These are phyloP conservation scores for Monilinia aucupariae DNA, from an alignment of 2,329 filamentous ascomycete species.

Conservation along the genomic window DNA sequence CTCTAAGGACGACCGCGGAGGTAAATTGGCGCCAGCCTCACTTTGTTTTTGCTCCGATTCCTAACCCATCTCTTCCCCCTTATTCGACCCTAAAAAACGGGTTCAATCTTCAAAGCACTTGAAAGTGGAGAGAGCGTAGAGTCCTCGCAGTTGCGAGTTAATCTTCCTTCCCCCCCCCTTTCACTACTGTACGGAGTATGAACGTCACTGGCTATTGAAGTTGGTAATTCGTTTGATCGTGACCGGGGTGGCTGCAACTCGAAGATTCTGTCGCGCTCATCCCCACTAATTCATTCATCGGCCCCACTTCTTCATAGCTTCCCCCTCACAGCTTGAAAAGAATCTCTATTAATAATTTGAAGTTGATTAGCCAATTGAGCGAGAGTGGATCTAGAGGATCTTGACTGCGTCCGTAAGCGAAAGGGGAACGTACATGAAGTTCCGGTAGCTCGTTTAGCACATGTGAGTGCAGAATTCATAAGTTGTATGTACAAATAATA, in stretches of 20 bases:
- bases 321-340: too few species aligned
- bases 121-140: neutral
- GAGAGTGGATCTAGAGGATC: neutral
- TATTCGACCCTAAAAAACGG: neutral
- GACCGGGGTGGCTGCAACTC: neutral
- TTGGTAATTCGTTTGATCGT: neutral
- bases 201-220: neutral
- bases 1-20: neutral
- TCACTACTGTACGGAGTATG: too few species aligned
- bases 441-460: neutral
- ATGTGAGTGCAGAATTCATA: too few species aligned
- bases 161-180: neutral
- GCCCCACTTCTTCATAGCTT: too few species aligned
- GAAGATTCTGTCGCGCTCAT: neutral
- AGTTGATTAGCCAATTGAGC: too few species aligned
- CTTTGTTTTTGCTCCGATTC: neutral
- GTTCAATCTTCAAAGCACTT: neutral
- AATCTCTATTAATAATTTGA: too few species aligned
- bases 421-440: neutral
- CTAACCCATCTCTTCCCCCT: neutral
- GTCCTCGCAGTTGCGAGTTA: neutral
- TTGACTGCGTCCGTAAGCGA: neutral
- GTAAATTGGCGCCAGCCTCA: neutral
- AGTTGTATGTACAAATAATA: too few species aligned
- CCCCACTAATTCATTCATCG: neutral